phyloP scores from a whole-genome alignment of 441 rosid species.

The Eutrema salsugineum region DNA sequence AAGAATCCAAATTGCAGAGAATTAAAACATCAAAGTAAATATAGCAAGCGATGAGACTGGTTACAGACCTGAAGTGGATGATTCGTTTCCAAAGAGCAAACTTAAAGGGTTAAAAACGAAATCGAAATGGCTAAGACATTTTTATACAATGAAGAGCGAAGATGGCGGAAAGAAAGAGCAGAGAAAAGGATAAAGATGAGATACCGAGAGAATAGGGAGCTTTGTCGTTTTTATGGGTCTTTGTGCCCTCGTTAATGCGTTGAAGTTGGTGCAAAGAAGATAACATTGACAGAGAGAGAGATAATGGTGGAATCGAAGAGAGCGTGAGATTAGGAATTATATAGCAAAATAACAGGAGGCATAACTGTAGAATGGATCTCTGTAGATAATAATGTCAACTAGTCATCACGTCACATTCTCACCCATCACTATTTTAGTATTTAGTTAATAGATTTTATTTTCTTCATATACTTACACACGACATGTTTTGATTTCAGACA shows the following conservation, averaged over 20 bases:
- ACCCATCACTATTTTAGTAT: not conserved
- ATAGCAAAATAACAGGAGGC: constrained; percentile 9
- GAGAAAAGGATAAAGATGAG: constrained; percentile 8
- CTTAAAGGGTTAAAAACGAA: not conserved
- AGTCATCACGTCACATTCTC: constrained; percentile 43
- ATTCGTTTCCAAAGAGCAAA: not conserved
- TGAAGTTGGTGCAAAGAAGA: constrained; percentile 23
- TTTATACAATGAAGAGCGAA: not conserved
- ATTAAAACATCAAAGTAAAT: not conserved
- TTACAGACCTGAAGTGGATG: constrained; percentile 13
- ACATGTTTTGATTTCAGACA: constrained; percentile 20
- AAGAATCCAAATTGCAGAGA: not conserved
- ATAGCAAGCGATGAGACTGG: not conserved
- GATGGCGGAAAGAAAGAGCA: not conserved
- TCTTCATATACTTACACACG: not conserved
- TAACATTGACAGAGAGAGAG: constrained; percentile 25
- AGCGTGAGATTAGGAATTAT: constrained; percentile 20
- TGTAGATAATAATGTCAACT: constrained; percentile 38
- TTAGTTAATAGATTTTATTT: not conserved
- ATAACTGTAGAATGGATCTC: constrained; percentile 6
- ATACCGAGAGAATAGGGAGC: constrained; percentile 22
- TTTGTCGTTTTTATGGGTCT: constrained; percentile 9
- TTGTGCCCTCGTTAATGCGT: not conserved
- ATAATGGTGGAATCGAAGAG: not conserved
- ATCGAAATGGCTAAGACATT: constrained; percentile 8